Evolutionary conservation across 257 asterid genomes (phyloP), one percentile per base, ranked within the genome.

Genomic region (Jasminum sambac): DNA sequence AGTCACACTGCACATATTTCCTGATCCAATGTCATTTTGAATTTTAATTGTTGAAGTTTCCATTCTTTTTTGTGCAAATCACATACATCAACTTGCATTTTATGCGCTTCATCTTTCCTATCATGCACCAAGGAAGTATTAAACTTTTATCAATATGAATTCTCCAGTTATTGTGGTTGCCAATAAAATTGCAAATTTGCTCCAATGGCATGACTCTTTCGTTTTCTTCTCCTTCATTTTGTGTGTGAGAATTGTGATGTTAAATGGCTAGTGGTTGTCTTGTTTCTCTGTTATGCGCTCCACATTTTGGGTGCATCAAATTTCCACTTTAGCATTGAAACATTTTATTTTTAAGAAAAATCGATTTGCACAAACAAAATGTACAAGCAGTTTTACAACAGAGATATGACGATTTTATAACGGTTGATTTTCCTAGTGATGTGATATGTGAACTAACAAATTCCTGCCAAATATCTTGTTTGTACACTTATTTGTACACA

Each of bases 1-100:
- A 72, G 87, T 86, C 68, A 17, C 70, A 40, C 61, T 42, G 12
- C 8, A 24, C 43, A 70, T 52, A 43, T 63, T 40, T 77, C n/a
- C 40, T 65, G 58, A 64, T 67, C 24, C 43, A 41, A 41, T 67
- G 13, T 74, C 63, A 37, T 72, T 57, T 55, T 43, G n/a, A 44
- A 11, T 38, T 74, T 69, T 60, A 75, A 57, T 50, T 13, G 12
- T 19, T 0, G 39, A 8, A 12, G 17, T 26, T 40, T 13, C 46
- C 6, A 21, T 41, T 34, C 25, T 70, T 63, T 8, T n/a, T 46
- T 58, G 11, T 34, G 46, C 61, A 14, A 66, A 43, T 48, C 66
- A n/a, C 59, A 50, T 63, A 25, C 17, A 16, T 37, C n/a, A n/a
- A n/a, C 43, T 66, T 44, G 70, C 52, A 62, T 39, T 46, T 21